A percentile compares a stretch with the other conserved stretches of the same genome.
Conservation (phyloP, 2,329 filamentous ascomycete genomes). For the Parasarocladium wereldwijsianum region DNA sequence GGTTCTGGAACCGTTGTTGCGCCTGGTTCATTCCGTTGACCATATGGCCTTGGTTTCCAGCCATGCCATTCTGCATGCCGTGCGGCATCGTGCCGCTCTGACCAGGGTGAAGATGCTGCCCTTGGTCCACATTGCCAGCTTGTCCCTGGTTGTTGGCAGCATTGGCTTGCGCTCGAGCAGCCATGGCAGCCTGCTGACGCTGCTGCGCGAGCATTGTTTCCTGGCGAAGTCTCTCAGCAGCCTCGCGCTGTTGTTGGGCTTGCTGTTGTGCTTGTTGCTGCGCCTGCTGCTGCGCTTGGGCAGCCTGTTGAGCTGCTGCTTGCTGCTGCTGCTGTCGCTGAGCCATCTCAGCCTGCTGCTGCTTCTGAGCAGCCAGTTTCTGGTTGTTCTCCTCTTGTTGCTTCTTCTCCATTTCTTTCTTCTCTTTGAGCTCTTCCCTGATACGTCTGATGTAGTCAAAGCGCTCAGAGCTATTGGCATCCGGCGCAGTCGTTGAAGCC, state of each 20-base stretch:
- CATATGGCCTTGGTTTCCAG: slow-evolving; percentile 20
- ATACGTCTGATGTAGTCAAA: slow-evolving; percentile 89
- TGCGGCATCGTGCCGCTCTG: slow-evolving; percentile 22
- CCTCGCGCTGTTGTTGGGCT: too few relatives aligned
- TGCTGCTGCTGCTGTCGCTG: slow-evolving; percentile 27
- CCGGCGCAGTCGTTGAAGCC: slow-evolving; percentile 41
- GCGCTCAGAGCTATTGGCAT: slow-evolving; percentile 71
- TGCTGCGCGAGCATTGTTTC: slow-evolving; percentile 7
- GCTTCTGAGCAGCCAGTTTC: slow-evolving; percentile 30
- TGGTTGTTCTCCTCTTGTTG: slow-evolving; percentile 47
- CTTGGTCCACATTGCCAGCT: too few relatives aligned
- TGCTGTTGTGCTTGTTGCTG: slow-evolving; percentile 14
- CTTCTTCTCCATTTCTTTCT: slow-evolving; percentile 60
- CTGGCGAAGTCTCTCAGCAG: too few relatives aligned
- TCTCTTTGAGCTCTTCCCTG: slow-evolving; percentile 61
- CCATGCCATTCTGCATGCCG: slow-evolving; percentile 22
- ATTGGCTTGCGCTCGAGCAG: slow-evolving; percentile 10
- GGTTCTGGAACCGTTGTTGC: slow-evolving; percentile 32
- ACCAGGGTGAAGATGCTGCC: slow-evolving; percentile 18
- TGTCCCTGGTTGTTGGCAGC: slow-evolving; percentile 10
- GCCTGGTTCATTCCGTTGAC: slow-evolving; percentile 7
- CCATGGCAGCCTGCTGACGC: slow-evolving; percentile 9
- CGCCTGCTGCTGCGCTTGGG: slow-evolving; percentile 28
- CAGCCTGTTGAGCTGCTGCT: slow-evolving; percentile 29
- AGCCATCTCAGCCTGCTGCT: slow-evolving; percentile 26